Evolutionary conservation across 139 green algal genomes (phyloP).

Genomic region (Coccomyxa sp.): DNA sequence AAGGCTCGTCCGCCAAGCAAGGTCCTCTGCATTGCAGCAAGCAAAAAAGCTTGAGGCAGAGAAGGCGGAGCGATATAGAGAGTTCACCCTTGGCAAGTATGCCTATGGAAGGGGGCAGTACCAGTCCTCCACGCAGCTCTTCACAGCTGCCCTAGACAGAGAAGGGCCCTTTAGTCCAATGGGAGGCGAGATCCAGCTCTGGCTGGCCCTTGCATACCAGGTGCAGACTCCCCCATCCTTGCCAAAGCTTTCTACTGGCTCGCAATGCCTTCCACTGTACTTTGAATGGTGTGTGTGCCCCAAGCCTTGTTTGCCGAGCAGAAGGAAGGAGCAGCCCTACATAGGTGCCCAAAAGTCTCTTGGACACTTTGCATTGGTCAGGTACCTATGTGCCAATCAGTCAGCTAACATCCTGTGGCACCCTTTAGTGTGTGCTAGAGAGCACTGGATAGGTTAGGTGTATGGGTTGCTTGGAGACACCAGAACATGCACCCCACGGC

Average conservation of each 20-base stretch:
- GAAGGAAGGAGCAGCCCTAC: too few species aligned
- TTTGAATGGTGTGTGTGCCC: neutral
- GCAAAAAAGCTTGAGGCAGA: conserved; percentile 41
- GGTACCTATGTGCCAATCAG: too few species aligned
- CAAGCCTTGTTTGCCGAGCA: too few species aligned
- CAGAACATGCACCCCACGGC: too few species aligned
- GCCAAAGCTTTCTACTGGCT: neutral
- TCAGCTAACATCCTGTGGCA: too few species aligned
- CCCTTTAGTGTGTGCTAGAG: too few species aligned
- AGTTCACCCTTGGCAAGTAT: conserved; percentile 39
- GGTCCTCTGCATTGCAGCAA: conserved; percentile 7
- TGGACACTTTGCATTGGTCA: too few species aligned
- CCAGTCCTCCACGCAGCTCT: conserved; percentile 24
- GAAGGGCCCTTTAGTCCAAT: conserved; percentile 45
- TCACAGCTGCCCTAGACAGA: conserved; percentile 61
- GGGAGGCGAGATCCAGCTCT: conserved; percentile 79
- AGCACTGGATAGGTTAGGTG: too few species aligned
- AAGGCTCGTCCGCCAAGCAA: neutral
- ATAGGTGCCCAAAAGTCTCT: too few species aligned
- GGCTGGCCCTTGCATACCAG: conserved; percentile 84
- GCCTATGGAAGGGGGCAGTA: conserved; percentile 61
- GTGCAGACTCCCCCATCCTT: conserved; percentile 10
- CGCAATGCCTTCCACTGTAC: neutral
- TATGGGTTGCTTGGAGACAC: too few species aligned
- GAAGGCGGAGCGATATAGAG: conserved; percentile 20